Evolutionary conservation across 2,329 filamentous ascomycete genomes (phyloP).

Genomic region (Coleophoma eucalyptorum): DNA sequence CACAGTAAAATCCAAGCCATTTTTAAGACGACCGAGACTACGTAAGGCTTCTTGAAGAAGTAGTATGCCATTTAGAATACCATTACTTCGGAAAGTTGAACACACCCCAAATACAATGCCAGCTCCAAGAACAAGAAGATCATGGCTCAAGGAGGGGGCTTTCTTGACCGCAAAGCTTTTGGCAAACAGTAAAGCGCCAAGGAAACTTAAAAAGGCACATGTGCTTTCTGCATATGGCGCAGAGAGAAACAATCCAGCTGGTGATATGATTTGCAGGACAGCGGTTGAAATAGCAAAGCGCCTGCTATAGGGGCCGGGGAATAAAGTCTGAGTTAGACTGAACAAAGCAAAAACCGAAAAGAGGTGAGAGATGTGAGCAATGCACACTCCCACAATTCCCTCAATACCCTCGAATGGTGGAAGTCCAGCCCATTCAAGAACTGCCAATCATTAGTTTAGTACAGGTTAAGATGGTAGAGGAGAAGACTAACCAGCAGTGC

Average conservation of each 20-base stretch:
- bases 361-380: conserved; percentile 75
- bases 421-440: conserved; percentile 22
- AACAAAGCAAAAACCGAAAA: conserved; percentile 71
- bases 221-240: conserved; percentile 80
- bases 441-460: conserved; percentile 7
- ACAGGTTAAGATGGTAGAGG: background rate
- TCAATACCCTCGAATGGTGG: conserved; percentile 31
- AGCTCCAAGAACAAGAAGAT: conserved; percentile 53
- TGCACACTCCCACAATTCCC: conserved; percentile 53
- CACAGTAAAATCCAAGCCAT: conserved; percentile 36
- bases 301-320: conserved; percentile 32
- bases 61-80: conserved; percentile 74
- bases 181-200: conserved; percentile 68
- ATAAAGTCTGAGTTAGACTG: conserved; percentile 56
- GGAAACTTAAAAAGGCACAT: conserved; percentile 74
- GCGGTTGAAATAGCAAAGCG: conserved; percentile 66
- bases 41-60: conserved; percentile 58
- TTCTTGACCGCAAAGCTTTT: conserved; percentile 35
- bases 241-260: conserved; percentile 84
- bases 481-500: conserved; percentile 14
- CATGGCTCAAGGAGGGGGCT: conserved; percentile 26
- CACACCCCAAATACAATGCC: conserved; percentile 70
- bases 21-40: conserved; percentile 36
- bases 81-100: conserved; percentile 78
- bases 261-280: conserved; percentile 76